Evolutionary conservation across 2,329 filamentous ascomycete genomes (phyloP).

Genomic region (Cryphonectria nitschkei): DNA sequence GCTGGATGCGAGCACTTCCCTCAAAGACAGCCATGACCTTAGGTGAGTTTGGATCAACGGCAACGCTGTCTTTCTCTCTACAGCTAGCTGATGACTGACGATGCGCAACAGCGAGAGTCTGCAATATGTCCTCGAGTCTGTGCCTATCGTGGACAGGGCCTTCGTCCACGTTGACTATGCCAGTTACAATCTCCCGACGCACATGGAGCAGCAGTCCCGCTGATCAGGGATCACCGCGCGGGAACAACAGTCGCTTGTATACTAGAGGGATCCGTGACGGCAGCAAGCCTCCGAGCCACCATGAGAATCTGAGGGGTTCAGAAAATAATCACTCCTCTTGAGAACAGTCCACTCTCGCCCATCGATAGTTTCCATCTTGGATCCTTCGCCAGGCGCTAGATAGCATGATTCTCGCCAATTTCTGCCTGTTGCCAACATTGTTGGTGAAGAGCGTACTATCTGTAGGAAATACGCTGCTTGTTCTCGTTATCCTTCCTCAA

Average conservation of each 20-base stretch:
- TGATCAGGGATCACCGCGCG: slow-evolving; percentile 11
- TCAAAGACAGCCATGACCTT: slow-evolving; percentile 82
- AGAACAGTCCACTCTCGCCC: neutral
- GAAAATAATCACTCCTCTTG: neutral
- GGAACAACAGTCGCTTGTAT: neutral
- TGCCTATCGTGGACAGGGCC: slow-evolving; percentile 75
- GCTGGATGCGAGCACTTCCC: slow-evolving; percentile 72
- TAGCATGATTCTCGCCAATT: neutral
- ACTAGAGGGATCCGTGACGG: slow-evolving; percentile 17
- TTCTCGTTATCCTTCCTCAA: too few species aligned
- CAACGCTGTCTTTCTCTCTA: neutral
- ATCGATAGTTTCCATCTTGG: neutral
- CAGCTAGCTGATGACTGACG: slow-evolving; percentile 8
- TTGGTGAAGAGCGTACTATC: neutral
- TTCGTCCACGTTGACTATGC: slow-evolving; percentile 71
- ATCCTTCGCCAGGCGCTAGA: neutral
- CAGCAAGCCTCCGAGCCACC: neutral
- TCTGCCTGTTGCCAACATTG: neutral
- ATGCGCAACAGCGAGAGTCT: slow-evolving; percentile 62
- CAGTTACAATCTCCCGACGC: slow-evolving; percentile 64
- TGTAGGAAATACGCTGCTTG: neutral
- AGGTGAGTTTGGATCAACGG: slow-evolving; percentile 41
- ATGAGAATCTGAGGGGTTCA: neutral
- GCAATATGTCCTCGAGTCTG: slow-evolving; percentile 83
- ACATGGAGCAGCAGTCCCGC: slow-evolving; percentile 52